Evolutionary conservation across 208 protist species (phyloP), one percentile per base, ranked within the genome.

Genomic region (Acanthamoeba culbertsoni): DNA sequence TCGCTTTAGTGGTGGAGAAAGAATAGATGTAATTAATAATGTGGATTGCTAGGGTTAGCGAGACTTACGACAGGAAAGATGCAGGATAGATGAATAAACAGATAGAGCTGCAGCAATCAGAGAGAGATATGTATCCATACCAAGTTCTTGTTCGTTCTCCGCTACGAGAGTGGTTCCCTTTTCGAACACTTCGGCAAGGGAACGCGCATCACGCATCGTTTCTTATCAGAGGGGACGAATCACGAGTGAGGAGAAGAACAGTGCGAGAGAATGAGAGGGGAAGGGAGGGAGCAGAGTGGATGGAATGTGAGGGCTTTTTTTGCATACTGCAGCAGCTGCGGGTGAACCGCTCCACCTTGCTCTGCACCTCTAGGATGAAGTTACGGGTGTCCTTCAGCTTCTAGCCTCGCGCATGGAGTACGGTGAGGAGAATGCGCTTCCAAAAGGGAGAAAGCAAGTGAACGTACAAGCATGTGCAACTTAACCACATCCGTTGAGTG

Each of bases 331-430:
- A 31, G 59, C 43, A 48, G 53, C 86, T 75, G 31, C 86, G 86
- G 40, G 35, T 92, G 42, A 75, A 92, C 46, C 48, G 68, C n/a
- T 65, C 59, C 20, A 92, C 73, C 57, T 43, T 46, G 35, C 33
- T n/a, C n/a, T 92, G 86, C 12, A 92, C 62, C 28, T 92, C 86
- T 51, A 35, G n/a, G 8, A 92, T 92, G 57, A 75, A 92, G 57
- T 65, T 92, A 33, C 86, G 51, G 23, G 86, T 92, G 12, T 92
- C 86, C 46, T 92, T 92, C 86, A 92, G n/a, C 86, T 73, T 65
- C 86, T 92, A 33, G 23, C 45, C 28, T 51, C 51, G 40, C 63
- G 8, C 14, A 48, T 14, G 23, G 51, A 48, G 68, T 23, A 16
- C 16, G 35, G n/a, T 75, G 35, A 23, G 63, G 42, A 35, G 20